Evolutionary conservation across 116 monocot species (phyloP), one percentile per base, ranked within the genome.

Genomic region (Cymodocea nodosa): DNA sequence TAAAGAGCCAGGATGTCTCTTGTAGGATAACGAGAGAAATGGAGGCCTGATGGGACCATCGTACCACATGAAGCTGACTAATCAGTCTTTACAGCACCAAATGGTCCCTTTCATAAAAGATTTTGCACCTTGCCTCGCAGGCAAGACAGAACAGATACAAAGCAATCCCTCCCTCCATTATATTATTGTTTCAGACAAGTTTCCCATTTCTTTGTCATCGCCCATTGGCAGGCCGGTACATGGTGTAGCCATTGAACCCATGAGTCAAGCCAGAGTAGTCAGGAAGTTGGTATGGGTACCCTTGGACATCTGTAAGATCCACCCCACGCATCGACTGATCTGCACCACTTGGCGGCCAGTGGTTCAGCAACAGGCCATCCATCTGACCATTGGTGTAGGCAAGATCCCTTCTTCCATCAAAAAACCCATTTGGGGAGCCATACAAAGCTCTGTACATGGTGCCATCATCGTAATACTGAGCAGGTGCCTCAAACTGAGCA

Each of bases 151-250:
- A 12, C 44, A 0, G 44, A 44, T 44, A 44, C 44, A 44, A 44
- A 44, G 44, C 44, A 44, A 56, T 22, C 19, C 23, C 30, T 30
- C 30, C n/a, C 56, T 56, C 20, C 22, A 56, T 13, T 56, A 56
- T 3, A 56, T 56, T 22, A 58, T 58, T 44, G 12, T 1, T 0
- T 56, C 58, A 58, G 11, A 58, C 13, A 10, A 22, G n/a, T 56
- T 16, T 8, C 6, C 7, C 12, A 12, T 10, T 44, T 44, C 44
- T 44, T 44, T 1, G 44, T 44, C 44, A 44, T 44, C 40, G 70
- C 51, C 84, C 84, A 50, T 69, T 74, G 25, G 73, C 54, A 22
- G 81, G 82, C 19, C 70, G 80, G 62, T 87, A 87, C 76, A 84
- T 64, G 54, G 50, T 53, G 35, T 82, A 84, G 37, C 80, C 68